Conservation (phyloP, 2,329 filamentous ascomycete species). For the Pseudogymnoascus destructans region DNA sequence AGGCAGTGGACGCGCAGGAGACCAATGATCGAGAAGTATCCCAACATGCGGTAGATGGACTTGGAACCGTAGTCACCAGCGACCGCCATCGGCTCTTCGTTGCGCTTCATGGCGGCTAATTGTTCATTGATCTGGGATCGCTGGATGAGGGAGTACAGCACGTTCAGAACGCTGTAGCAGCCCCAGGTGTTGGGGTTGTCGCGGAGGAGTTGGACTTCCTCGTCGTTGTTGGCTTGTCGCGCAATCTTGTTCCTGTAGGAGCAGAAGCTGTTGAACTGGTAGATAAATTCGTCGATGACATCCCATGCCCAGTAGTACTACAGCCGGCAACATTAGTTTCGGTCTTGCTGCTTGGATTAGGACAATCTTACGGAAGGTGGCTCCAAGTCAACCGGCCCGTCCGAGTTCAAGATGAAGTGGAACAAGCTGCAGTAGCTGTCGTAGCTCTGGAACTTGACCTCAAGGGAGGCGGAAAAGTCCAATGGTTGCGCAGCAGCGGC, state of each 20-base stretch:
- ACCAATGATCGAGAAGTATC: slow-evolving; percentile 98
- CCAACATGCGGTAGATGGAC: slow-evolving; percentile 93
- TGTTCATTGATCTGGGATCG: slow-evolving; percentile 97
- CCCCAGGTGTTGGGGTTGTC: slow-evolving; percentile 99
- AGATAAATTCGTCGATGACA: slow-evolving; percentile 99
- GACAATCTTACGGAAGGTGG: slow-evolving; percentile 72
- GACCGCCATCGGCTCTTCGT: slow-evolving; percentile 75
- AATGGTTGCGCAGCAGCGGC: slow-evolving; percentile 85
- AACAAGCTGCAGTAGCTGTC: slow-evolving; percentile 99
- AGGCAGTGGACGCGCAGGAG: slow-evolving; percentile 91
- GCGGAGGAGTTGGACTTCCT: slow-evolving; percentile 80
- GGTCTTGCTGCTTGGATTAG: not conserved
- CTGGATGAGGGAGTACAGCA: slow-evolving; percentile 97
- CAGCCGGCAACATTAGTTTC: slow-evolving; percentile 5
- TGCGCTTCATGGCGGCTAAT: slow-evolving; percentile 83
- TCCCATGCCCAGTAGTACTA: slow-evolving; percentile 99
- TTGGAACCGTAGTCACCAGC: slow-evolving; percentile 92
- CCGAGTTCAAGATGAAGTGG: slow-evolving; percentile 98
- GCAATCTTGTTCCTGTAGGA: slow-evolving; percentile 90
- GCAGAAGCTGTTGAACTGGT: slow-evolving; percentile 99
- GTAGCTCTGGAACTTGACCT: slow-evolving; percentile 97
- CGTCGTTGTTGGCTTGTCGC: slow-evolving; percentile 68
- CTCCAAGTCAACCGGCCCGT: slow-evolving; percentile 95
- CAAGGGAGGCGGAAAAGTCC: slow-evolving; percentile 88
- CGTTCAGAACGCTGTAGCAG: slow-evolving; percentile 98